phyloP scores from a whole-genome alignment of 768 basidiomycete species.

The Mycena leptocephala region DNA sequence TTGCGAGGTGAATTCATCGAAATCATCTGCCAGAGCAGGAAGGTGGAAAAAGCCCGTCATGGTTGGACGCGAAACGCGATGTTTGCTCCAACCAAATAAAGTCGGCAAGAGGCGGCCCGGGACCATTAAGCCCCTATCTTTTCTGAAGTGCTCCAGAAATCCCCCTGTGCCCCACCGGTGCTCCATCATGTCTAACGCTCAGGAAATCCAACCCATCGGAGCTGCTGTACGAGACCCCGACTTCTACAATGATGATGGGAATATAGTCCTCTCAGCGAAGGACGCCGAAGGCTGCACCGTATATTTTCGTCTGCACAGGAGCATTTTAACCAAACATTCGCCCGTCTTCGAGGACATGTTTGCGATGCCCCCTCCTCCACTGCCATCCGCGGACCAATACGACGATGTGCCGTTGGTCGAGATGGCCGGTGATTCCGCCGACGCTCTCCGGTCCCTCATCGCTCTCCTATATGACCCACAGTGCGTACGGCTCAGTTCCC shows the following conservation, averaged over 20 bases:
- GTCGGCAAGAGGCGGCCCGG: too few relatives aligned
- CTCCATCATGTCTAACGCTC: too few relatives aligned
- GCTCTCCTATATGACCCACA: slow-evolving; percentile 3
- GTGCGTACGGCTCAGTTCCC: neutral
- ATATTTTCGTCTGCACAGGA: slow-evolving; percentile 11
- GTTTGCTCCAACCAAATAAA: too few relatives aligned
- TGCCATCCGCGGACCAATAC: neutral
- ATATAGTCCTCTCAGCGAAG: slow-evolving; percentile 3
- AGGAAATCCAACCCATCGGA: too few relatives aligned
- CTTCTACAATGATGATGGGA: neutral
- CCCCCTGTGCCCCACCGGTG: too few relatives aligned
- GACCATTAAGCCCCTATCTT: too few relatives aligned
- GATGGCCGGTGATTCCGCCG: slow-evolving; percentile 14
- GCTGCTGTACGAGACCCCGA: neutral
- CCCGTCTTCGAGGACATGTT: slow-evolving; percentile 14
- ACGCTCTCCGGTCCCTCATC: neutral
- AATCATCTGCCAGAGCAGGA: slow-evolving; percentile 18
- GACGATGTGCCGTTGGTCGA: slow-evolving; percentile 19
- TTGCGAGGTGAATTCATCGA: slow-evolving; percentile 31
- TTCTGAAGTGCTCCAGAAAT: too few relatives aligned
- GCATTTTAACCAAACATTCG: neutral
- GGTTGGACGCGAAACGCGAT: neutral
- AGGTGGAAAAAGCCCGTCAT: slow-evolving; percentile 18
- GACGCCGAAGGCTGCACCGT: neutral
- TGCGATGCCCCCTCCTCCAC: slow-evolving; percentile 1